Evolutionary conservation across 1,284 basidiomycete species (phyloP), one percentile per base, ranked within the genome.

Genomic region (Cryptococcus sp.): DNA sequence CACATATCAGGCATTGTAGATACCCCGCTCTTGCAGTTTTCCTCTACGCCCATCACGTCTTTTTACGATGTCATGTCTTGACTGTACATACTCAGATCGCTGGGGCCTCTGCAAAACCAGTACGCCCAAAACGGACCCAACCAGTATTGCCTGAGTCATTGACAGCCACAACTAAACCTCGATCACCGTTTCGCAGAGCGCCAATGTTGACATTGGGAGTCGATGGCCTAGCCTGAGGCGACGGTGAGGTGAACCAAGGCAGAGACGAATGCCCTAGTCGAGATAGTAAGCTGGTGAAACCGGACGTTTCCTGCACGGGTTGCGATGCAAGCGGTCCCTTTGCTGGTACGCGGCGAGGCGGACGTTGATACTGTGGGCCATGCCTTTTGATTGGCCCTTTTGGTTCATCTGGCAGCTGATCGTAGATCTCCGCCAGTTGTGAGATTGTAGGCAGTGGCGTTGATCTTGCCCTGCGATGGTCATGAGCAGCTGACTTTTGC

Each of bases 101-200:
- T 0, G 89, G 85, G 83, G 87, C 88, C 62, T 89, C 87, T 51
- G 84, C 86, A 76, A 99, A 98, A 13, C 85, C 87, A 0, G 90
- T 88, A 70, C 94, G 84, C 1, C 89, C 88, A 67, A 98, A 94
- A 45, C 91, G 81, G 74, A 93, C 87, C 81, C 97, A 91, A 58
- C 89, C 89, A 25, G 89, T 89, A 62, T 85, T 93, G 7, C 94
- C 92, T 7, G 87, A 84, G 77, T 97, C 94, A 3, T 95, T 93
- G 1, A 87, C 91, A 0, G 93, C 95, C 29, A 99, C 83, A 25
- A 98, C 83, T 49, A 95, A 82, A 10, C 83, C 88, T 67, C 91
- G 88, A 70, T 89, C 89, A 0, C 95, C 95, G 19, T 86, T 85
- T 68, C 94, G 91, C 61, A 98, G 80, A 3, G 84, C 83, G 61